Evolutionary conservation across 768 basidiomycete species (phyloP), one percentile per base, ranked within the genome.

Genomic region (Termitomyces sp.): DNA sequence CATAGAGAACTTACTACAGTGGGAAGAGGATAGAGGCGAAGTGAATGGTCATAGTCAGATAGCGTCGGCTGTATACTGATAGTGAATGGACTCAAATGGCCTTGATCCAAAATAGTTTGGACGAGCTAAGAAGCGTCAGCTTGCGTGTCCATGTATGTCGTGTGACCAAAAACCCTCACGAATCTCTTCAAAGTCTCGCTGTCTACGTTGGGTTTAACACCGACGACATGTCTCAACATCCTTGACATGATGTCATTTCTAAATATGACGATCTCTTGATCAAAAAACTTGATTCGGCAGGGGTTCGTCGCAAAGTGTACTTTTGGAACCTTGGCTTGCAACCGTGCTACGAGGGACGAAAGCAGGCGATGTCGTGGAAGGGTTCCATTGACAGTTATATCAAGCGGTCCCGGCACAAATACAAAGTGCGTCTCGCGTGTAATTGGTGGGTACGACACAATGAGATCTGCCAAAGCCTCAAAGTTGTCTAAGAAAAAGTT

Each of bases 71-170:
- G 91, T 36, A 96, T 86, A 55, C 88, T 83, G 31, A 85, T 78
- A 0, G 94, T 87, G 30, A 98, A 74, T 0, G 97, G 97, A 15
- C 85, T 85, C n/a, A 99, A 81, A 75, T 98, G 95, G 39, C 89
- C 87, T 73, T 99, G 97, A 69, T 99, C 97, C 37, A 98, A 75
- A 41, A 99, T 86, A 0, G 95, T 90, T 75, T 97, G 95, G n/a
- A 97, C 95, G 56, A 97, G 83, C 95, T 98, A 64, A 18, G 31
- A 1, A 34, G 7, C 37, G 50, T 56, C 13, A 63, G 34, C 9
- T 9, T 6, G n/a, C 54, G 37, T 34, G 18, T 20, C 13, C 13
- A 61, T 59, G 27, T 34, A 50, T 27, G 13, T 18, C 15, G 30
- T 16, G 31, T 27, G 22, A 47, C 11, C 62, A 39, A 45, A 22